These are phyloP conservation scores for Metarhizium rileyi DNA, from an alignment of 2,329 filamentous ascomycete genomes.

Conservation along the genomic window DNA sequence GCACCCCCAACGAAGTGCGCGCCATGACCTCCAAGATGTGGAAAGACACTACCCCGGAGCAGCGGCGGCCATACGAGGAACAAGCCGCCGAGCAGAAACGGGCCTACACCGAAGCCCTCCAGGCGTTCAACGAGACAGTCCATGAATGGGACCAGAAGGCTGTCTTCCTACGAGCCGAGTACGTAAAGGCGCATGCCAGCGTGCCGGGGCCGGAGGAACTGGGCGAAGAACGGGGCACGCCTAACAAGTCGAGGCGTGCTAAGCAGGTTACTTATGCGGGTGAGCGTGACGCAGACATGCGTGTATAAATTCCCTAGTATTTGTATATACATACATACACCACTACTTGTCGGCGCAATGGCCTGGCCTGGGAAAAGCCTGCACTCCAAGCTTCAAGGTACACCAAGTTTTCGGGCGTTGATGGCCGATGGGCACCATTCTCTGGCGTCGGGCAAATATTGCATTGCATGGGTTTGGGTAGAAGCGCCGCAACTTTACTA, in stretches of 20 bases:
- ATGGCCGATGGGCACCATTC: background rate
- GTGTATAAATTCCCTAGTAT: conserved; percentile 8
- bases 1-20: conserved; percentile 71
- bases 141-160: conserved; percentile 65
- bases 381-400: conserved; percentile 5
- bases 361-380: background rate
- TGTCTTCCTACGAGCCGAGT: conserved; percentile 39
- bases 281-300: conserved; percentile 19
- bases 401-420: conserved; percentile 2
- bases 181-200: conserved; percentile 41
- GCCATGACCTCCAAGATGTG: conserved; percentile 83
- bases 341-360: background rate
- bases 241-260: conserved; percentile 25
- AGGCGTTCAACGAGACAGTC: conserved; percentile 50
- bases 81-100: conserved; percentile 62
- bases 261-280: conserved; percentile 30
- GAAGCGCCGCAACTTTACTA: background rate
- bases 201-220: conserved; percentile 15
- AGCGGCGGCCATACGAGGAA: conserved; percentile 69
- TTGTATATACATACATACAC: background rate
- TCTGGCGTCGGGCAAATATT: background rate
- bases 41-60: conserved; percentile 63
- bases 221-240: conserved; percentile 10
- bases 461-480: background rate
- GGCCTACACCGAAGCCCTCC: conserved; percentile 47